A percentile compares a stretch with the other conserved stretches of the same genome.
Evolutionary conservation across 2,329 filamentous ascomycete species (phyloP).

Genomic region (Hypoxylon sp.): DNA sequence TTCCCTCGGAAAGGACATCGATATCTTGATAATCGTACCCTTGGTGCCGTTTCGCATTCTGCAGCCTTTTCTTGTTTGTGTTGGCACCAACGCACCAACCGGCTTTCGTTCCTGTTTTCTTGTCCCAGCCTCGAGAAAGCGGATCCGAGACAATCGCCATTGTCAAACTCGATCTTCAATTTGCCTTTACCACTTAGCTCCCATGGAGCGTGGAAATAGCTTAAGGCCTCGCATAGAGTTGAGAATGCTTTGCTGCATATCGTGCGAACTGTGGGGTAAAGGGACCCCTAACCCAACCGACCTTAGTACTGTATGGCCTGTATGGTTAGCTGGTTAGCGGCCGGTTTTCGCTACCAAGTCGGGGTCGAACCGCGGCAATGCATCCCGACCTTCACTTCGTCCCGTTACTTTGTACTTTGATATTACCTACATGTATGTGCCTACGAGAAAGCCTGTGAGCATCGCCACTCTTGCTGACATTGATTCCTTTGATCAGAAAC

Average conservation of each 20-base stretch:
- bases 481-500: not conserved
- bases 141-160: not conserved
- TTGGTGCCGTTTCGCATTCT: not conserved
- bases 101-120: not conserved
- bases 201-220: too few species aligned
- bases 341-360: conserved; percentile 24
- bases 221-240: too few species aligned
- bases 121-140: not conserved
- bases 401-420: too few species aligned
- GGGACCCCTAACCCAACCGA: too few species aligned
- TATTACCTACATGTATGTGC: not conserved
- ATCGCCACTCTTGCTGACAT: not conserved
- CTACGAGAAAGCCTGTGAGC: not conserved
- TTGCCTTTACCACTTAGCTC: too few species aligned
- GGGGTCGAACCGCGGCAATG: conserved; percentile 9
- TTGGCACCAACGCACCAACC: not conserved
- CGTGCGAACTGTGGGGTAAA: conserved; percentile 25
- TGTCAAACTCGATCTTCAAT: too few species aligned
- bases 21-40: conserved; percentile 1
- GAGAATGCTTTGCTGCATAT: too few species aligned
- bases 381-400: too few species aligned
- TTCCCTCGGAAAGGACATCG: conserved; percentile 2
- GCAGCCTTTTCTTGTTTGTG: not conserved
- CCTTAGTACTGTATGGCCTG: too few species aligned
- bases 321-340: conserved; percentile 18